Evolutionary conservation across 2,329 filamentous ascomycete species (phyloP).

Genomic region (Epichloe baconii): DNA sequence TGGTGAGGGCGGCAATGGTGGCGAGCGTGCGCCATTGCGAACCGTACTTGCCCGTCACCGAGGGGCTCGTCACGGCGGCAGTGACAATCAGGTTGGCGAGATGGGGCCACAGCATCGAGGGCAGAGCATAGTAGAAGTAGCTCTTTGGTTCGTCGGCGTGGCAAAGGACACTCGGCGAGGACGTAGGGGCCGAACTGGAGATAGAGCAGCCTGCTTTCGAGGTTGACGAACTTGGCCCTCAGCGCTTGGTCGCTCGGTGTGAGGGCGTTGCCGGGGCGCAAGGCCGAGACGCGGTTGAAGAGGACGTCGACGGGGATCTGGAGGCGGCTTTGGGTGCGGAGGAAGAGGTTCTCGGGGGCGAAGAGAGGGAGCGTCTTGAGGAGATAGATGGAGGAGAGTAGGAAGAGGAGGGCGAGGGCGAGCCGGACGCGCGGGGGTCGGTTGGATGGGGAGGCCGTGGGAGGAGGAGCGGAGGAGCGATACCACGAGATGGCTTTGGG

Average conservation of each 20-base stretch:
- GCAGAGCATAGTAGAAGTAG: constrained; percentile 72
- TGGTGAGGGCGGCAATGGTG: constrained; percentile 45
- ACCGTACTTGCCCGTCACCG: constrained; percentile 50
- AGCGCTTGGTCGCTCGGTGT: constrained; percentile 51
- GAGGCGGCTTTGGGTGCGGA: constrained; percentile 62
- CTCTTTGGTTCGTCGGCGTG: constrained; percentile 50
- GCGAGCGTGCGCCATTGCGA: constrained; percentile 57
- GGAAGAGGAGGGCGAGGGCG: constrained; percentile 46
- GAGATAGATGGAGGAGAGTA: constrained; percentile 31
- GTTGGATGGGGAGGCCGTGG: constrained; percentile 36
- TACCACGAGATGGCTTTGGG: constrained; percentile 54
- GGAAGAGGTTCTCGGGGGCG: constrained; percentile 71
- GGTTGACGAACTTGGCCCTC: constrained; percentile 52
- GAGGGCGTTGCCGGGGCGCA: constrained; percentile 36
- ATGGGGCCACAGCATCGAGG: constrained; percentile 63
- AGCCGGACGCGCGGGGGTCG: constrained; percentile 38
- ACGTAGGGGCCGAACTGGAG: constrained; percentile 67
- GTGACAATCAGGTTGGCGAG: constrained; percentile 61
- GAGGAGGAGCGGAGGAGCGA: constrained; percentile 38
- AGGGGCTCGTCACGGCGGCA: constrained; percentile 58
- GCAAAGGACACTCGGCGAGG: constrained; percentile 68
- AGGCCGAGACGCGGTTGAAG: constrained; percentile 56
- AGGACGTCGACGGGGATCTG: constrained; percentile 77
- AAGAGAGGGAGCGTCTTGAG: constrained; percentile 53
- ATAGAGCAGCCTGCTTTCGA: constrained; percentile 68